phyloP scores from a whole-genome alignment of 164 flowering plant species.

The Aristolochia contorta region DNA sequence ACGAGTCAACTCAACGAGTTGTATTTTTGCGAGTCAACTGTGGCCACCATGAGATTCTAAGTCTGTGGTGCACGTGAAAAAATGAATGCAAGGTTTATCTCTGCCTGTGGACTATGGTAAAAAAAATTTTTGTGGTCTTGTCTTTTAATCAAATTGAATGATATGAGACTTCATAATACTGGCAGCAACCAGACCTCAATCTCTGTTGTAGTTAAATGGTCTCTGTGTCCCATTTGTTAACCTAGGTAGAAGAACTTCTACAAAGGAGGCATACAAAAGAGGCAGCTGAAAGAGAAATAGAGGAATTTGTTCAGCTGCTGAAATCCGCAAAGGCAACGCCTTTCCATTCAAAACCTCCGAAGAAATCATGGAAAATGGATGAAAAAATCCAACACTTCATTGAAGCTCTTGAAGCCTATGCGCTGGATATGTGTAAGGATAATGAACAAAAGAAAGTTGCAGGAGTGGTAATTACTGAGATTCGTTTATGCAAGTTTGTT shows the following conservation, averaged over 20 bases:
- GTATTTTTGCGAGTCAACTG: no score
- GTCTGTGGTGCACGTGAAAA: no score
- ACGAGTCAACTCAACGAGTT: no score
- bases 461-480: constrained; percentile 47
- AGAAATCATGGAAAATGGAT: constrained; percentile 59
- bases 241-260: constrained; percentile 75
- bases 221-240: background rate
- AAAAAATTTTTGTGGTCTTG: no score
- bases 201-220: background rate
- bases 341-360: constrained; percentile 54
- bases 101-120: no score
- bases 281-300: constrained; percentile 73
- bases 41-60: no score
- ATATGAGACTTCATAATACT: no score
- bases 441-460: constrained; percentile 75
- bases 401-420: constrained; percentile 72
- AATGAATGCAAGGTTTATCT: no score
- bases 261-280: constrained; percentile 55
- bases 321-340: constrained; percentile 66
- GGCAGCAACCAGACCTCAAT: no score
- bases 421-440: constrained; percentile 60
- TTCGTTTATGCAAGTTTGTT: background rate
- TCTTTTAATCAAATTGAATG: no score
- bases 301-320: constrained; percentile 59
- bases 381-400: constrained; percentile 41